Evolutionary conservation across 192 early-diverging fungal genomes (phyloP).

Genomic region (Coemansia sp.): DNA sequence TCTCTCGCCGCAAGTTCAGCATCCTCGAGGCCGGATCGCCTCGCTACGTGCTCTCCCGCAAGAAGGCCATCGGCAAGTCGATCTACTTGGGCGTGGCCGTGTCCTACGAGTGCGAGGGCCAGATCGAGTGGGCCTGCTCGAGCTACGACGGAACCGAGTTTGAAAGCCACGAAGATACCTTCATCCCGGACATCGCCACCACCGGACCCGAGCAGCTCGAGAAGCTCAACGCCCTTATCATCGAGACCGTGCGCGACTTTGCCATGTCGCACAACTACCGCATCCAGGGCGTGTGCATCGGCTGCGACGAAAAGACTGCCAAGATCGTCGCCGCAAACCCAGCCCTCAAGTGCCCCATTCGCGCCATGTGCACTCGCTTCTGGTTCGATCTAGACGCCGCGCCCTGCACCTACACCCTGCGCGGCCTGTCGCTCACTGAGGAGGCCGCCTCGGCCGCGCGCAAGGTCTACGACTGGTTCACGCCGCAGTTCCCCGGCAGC

Average conservation of each 20-base stretch:
- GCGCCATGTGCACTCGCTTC: conserved; percentile 57
- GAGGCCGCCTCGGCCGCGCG: conserved; percentile 72
- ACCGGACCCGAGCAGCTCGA: conserved; percentile 49
- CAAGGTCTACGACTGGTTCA: conserved; percentile 75
- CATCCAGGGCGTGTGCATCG: conserved; percentile 69
- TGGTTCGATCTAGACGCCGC: conserved; percentile 79
- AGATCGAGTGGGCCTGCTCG: conserved; percentile 63
- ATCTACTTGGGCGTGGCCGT: conserved; percentile 55
- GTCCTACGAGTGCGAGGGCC: conserved; percentile 27
- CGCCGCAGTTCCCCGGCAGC: conserved; percentile 71
- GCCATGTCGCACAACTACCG: conserved; percentile 65
- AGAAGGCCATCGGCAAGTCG: conserved; percentile 49
- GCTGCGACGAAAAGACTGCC: conserved; percentile 53
- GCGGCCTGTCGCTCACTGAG: conserved; percentile 66
- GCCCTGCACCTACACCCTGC: conserved; percentile 71
- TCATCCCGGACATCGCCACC: conserved; percentile 21
- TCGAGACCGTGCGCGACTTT: conserved; percentile 59
- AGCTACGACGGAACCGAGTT: conserved; percentile 74
- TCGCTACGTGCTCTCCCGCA: conserved; percentile 55
- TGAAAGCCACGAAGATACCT: conserved; percentile 60
- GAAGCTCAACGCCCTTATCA: conserved; percentile 54
- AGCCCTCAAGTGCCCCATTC: conserved; percentile 45
- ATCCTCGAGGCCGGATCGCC: conserved; percentile 52
- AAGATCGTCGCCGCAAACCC: conserved; percentile 41
- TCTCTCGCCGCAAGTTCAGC: conserved; percentile 51